These are phyloP conservation scores for Syzygium jambos DNA, from an alignment of 345 rosid genomes.

Conservation along the genomic window DNA sequence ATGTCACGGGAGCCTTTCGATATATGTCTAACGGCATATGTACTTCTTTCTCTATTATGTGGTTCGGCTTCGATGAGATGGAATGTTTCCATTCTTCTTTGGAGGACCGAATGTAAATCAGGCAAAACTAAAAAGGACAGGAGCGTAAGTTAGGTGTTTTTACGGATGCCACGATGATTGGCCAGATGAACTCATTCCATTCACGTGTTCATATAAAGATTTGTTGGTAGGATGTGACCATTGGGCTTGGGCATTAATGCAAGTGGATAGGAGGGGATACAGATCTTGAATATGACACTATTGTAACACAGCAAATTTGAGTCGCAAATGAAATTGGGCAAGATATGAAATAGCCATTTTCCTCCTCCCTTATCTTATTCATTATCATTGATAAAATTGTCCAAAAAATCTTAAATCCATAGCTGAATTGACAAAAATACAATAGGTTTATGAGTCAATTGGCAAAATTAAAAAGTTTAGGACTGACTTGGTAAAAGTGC, in stretches of 20 bases:
- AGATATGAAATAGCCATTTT: not conserved
- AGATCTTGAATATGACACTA: not conserved
- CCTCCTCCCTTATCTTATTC: not conserved
- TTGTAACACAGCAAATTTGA: not conserved
- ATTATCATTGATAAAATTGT: no score
- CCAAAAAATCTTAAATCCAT: no score
- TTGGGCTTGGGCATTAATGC: not conserved
- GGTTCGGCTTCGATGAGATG: fast-evolving
- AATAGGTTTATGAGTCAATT: no score
- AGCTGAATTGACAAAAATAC: no score
- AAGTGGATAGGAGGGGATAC: not conserved
- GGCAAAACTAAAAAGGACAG: fast-evolving
- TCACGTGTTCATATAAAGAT: not conserved
- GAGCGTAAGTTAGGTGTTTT: not conserved
- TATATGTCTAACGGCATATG: not conserved
- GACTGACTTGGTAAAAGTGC: no score
- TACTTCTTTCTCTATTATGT: not conserved
- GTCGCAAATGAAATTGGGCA: not conserved
- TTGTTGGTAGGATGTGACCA: not conserved
- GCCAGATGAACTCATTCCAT: not conserved
- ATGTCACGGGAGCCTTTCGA: not conserved
- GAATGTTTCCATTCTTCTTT: not conserved
- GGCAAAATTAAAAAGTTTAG: no score
- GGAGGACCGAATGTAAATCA: not conserved
- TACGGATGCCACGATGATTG: not conserved